Base-by-base conservation (phyloP, 2,329 filamentous ascomycete genomes). In the Ascochyta viciae-villosae region DNA sequence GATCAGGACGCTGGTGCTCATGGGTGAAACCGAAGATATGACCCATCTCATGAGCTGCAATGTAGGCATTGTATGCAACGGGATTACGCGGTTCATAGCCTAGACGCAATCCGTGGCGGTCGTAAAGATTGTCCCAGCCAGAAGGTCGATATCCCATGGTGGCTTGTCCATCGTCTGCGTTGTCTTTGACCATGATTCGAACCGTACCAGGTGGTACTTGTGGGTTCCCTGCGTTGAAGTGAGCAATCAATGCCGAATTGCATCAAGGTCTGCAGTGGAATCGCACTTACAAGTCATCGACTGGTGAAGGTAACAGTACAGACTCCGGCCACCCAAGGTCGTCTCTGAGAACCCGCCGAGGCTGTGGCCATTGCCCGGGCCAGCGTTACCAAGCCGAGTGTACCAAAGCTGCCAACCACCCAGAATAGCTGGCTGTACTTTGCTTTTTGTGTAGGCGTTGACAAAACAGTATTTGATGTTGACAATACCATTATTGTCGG, bases 21-120 rank as follows among this genome's bases (percentile, higher is more conserved):
- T 56, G 57, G 3, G 10, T n/a, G 15, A 56, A n/a, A 9, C 44
- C 49, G 4, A 60, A 23, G 22, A 56, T 27, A 43, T 57, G 57
- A 1, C 57, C 49, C 6, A 60, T 43, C 37, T 60, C 57, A 22
- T 57, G 57, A 7, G 57, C 53, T 4, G 44, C 24, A 24, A 39
- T 27, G 6, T 38, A 53, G 6, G 26, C 6, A 4, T 42, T 31
- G 29, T 37, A 19, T 2, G 23, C 6, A 29, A 29, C 9, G 10
- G 29, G 29, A 13, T 15, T 31, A 10, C 6, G 10, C 13, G 29
- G 29, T 1, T 15, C 3, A 12, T 15, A 46, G 12, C 22, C 42
- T 15, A 53, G 23, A 9, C 43, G 43, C 8, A 53, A 29, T 12
- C 35, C 16, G 22, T 47, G 24, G 9, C 37, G 31, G 8, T 53